Conservation (phyloP, 306 rosid species). For the Vachellia collinsii region DNA sequence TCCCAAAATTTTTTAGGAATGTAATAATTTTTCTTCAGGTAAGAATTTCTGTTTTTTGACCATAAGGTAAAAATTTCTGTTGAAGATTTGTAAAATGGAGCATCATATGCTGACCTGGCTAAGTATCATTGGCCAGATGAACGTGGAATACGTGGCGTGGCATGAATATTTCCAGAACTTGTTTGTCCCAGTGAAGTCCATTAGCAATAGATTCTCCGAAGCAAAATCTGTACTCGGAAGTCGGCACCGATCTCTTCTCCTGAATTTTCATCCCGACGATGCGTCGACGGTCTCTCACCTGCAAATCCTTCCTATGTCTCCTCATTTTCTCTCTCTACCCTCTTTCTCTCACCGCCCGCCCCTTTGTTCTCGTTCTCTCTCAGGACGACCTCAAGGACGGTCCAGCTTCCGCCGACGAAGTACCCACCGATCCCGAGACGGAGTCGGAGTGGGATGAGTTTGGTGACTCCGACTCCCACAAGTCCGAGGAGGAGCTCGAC, state of each 20-base stretch:
- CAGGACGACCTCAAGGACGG: conserved; percentile 76
- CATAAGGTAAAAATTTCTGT: not conserved
- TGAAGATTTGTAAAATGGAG: not conserved
- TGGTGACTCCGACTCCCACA: conserved; percentile 65
- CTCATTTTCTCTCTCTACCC: conserved; percentile 51
- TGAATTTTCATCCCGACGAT: not conserved
- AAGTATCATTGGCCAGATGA: not conserved
- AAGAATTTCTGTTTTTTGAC: not conserved
- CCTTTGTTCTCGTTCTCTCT: conserved; percentile 71
- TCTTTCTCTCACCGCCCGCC: conserved; percentile 57
- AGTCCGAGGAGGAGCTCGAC: conserved; percentile 81
- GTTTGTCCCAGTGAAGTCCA: not conserved
- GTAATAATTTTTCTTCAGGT: not conserved
- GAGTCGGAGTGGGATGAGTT: conserved; percentile 90
- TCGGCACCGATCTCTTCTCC: not conserved
- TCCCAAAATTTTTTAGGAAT: too few relatives aligned
- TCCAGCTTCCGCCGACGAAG: conserved; percentile 48
- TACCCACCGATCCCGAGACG: conserved; percentile 48
- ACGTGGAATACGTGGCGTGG: not conserved
- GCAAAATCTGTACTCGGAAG: not conserved
- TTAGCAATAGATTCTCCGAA: not conserved
- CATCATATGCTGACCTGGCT: not conserved
- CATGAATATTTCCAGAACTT: not conserved
- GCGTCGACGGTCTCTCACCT: conserved; percentile 41
- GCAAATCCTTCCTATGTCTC: conserved; percentile 42